Base-by-base conservation (phyloP, 2,329 filamentous ascomycete genomes). In the Diaporthe ilicicola region DNA sequence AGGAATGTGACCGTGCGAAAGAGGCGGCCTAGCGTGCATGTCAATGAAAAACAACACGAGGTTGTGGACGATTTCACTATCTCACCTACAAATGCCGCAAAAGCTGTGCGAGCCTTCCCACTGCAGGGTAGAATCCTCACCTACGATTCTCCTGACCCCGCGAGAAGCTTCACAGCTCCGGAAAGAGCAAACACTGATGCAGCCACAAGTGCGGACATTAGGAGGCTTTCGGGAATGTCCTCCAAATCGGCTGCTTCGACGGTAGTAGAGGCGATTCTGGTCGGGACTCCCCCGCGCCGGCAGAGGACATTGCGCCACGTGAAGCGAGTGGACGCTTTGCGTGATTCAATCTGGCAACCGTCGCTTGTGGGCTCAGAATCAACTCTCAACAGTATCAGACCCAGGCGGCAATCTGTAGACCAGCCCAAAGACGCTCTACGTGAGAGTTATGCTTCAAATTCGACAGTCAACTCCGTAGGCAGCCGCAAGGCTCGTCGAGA, bases 231-330 rank as follows among this genome's bases (percentile, higher is more conserved):
- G 9, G 83, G 83, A 15, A 84, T 88, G 76, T 91, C 89, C 8
- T 84, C 84, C 2, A 86, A 81, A 70, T 90, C 89, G 22, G 84
- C 82, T 0, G 81, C 83, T 2, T 90, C 89, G 19, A 88, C 88
- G 0, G 82, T 90, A 4, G 83, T 91, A 12, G 89, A 89, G 76
- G 88, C 88, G 4, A 83, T 89, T 55, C 79, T 90, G 44, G 81
- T 91, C n/a, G 86, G 89, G 51, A 80, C 81, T 1, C 79, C 82
- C 39, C 83, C 84, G 17, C 69, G 61, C 10, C 84, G 82, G 65
- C 84, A 84, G 55, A 85, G 86, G 75, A 91, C 89, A 9, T 78
- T 92, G 71, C 86, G 90, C 5, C 90, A 92, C 77, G 86, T 90
- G 13, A 87, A 84, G 74, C 91, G 91, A 76, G 85, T 88, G 53